phyloP scores from a whole-genome alignment of 768 basidiomycete species.

The Butyriboletus loyo region DNA sequence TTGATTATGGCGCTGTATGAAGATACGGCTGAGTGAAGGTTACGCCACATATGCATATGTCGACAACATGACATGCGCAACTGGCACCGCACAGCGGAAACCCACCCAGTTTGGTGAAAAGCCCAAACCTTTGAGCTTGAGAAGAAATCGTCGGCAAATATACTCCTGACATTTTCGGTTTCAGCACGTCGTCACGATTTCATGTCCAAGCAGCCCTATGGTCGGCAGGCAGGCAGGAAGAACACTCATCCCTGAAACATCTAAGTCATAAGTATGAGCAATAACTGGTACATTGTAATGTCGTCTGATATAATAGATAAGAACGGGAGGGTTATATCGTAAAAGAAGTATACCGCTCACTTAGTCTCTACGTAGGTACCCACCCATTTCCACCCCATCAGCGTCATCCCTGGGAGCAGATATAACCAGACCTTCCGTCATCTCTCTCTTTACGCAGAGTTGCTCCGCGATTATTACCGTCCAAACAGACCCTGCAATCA shows the following conservation, averaged over 20 bases:
- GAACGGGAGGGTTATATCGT: background rate
- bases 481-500: constrained; percentile 65
- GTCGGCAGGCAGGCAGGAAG: constrained; percentile 1
- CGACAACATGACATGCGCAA: background rate
- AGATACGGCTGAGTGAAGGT: constrained; percentile 1
- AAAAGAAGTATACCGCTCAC: constrained; percentile 37
- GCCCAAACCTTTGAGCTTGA: constrained; percentile 17
- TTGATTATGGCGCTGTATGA: constrained; percentile 4
- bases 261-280: constrained; percentile 13
- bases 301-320: constrained; percentile 13
- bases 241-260: constrained; percentile 12
- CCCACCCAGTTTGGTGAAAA: background rate
- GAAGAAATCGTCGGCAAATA: constrained; percentile 1
- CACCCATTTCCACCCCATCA: constrained; percentile 57
- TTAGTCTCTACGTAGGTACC: constrained; percentile 55
- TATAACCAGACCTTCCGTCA: constrained; percentile 76
- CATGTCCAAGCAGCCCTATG: constrained; percentile 2
- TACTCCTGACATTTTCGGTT: background rate
- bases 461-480: constrained; percentile 87
- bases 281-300: constrained; percentile 23
- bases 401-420: constrained; percentile 40
- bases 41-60: constrained; percentile 22
- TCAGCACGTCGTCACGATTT: constrained; percentile 1
- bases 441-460: constrained; percentile 85
- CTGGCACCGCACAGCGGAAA: constrained; percentile 3